Base-by-base conservation (phyloP, 768 basidiomycete genomes). In the Sporobolomyces pararoseus region DNA sequence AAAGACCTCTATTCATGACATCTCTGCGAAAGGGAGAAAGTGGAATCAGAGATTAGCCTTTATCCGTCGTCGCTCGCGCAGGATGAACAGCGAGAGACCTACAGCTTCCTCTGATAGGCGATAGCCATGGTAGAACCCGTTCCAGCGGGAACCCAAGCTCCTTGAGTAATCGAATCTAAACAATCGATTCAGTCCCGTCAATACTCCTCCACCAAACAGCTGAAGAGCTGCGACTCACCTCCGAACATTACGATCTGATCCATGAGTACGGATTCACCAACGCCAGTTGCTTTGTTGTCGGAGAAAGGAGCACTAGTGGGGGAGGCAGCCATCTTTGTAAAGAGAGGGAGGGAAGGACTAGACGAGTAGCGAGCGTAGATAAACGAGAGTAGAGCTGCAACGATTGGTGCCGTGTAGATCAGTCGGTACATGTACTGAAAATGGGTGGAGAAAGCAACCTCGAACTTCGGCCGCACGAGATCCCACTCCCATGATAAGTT, bases 91-190 rank as follows among this genome's bases (percentile, higher is more conserved):
- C n/a, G 34, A 47, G 19, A 17, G 21, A 60, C 66, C 47, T 25
- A 74, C 73, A 71, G 54, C 34, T 74, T 71, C 17, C 73, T n/a
- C 60, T 74, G 73, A 27, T 65, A 74, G n/a, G 32, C 46, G 35
- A 71, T 63, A 9, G 66, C 64, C 32, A 74, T 50, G 13, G 35
- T 46, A 0, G 73, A 64, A 2, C 73, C 69, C 10, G 61, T 52
- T 31, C 73, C 73, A 10, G 64, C 66, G 1, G 59, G 42, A 17
- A 60, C 44, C 73, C 73, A 74, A 2, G 53, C 16, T 0, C 66
- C 66, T 51, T 74, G 73, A 7, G 73, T 74, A 47, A 74, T 74
- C 31, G 73, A 74, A 49, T 74, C 73, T 74, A 13, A 4, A 27
- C 7, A 47, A 4, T 1, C 31, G 32, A 0, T 10, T 23, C 12